Conservation (phyloP, 2,329 filamentous ascomycete species). For the Ophiocordyceps camponoti-saundersi region DNA sequence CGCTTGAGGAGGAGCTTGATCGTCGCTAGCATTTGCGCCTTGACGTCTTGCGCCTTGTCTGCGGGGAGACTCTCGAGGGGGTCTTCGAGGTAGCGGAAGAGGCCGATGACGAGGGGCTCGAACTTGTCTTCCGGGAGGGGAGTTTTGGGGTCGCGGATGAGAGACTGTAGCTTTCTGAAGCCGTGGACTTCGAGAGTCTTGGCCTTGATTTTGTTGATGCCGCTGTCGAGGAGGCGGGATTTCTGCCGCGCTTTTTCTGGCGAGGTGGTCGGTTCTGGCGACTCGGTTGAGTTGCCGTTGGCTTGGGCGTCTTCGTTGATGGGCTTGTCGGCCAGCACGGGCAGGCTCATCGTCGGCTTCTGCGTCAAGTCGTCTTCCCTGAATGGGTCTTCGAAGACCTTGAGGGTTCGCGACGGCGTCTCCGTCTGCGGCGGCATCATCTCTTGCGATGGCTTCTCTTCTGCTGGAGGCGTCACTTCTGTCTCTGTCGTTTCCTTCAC, state of each 20-base stretch:
- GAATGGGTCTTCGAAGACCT: conserved; percentile 48
- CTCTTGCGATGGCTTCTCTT: neutral
- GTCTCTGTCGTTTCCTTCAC: neutral
- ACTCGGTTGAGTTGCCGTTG: conserved; percentile 7
- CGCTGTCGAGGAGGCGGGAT: conserved; percentile 51
- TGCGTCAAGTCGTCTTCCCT: conserved; percentile 29
- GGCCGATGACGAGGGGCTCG: conserved; percentile 45
- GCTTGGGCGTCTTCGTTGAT: conserved; percentile 35
- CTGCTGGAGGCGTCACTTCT: neutral
- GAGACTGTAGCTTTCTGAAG: conserved; percentile 60
- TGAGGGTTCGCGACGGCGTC: conserved; percentile 22
- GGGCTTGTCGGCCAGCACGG: conserved; percentile 42
- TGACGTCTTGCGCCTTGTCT: conserved; percentile 54
- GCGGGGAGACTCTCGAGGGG: conserved; percentile 34
- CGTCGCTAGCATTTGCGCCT: conserved; percentile 57
- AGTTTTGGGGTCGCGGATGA: conserved; percentile 49
- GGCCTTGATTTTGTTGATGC: conserved; percentile 54
- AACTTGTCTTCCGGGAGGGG: conserved; percentile 52
- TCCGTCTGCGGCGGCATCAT: conserved; percentile 1
- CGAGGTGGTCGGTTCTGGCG: conserved; percentile 9
- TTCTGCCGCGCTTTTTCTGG: conserved; percentile 39
- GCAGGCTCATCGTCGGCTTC: conserved; percentile 24
- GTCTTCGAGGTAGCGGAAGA: conserved; percentile 57
- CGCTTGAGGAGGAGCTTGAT: conserved; percentile 56
- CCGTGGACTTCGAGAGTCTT: conserved; percentile 65